Evolutionary conservation across 495 filamentous ascomycete species (phyloP).

Genomic region (Immersiella caudata): DNA sequence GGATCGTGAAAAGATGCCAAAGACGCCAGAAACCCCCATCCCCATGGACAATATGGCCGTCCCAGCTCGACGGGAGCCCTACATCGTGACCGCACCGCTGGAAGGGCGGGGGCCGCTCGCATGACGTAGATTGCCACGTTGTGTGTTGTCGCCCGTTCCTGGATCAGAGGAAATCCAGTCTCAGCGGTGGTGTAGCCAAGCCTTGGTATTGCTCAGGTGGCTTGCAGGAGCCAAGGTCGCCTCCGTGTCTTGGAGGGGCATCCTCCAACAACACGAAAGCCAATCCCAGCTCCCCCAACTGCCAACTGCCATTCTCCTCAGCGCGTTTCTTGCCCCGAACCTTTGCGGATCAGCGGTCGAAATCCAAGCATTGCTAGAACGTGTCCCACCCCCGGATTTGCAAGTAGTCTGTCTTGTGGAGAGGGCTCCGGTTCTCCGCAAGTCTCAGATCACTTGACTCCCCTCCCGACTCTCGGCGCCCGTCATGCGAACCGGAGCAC

Average conservation of each 20-base stretch:
- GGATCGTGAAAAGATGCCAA: background rate
- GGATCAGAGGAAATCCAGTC: constrained; percentile 4
- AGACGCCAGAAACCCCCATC: background rate
- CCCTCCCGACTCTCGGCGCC: background rate
- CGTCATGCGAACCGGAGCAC: too few relatives aligned
- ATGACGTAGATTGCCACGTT: constrained; percentile 11
- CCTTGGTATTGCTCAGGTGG: constrained; percentile 2
- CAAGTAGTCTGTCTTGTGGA: background rate
- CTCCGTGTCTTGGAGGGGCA: constrained; percentile 3
- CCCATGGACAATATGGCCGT: background rate
- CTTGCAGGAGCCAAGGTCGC: constrained; percentile 2
- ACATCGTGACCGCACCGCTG: constrained; percentile 4
- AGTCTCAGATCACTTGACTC: too few relatives aligned
- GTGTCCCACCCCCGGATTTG: background rate
- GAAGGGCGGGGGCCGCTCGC: background rate
- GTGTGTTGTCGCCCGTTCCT: constrained; percentile 11
- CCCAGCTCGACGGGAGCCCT: background rate
- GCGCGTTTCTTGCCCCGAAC: background rate
- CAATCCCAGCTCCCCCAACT: too few relatives aligned
- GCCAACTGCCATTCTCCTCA: too few relatives aligned
- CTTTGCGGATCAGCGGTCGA: background rate
- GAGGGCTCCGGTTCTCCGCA: background rate
- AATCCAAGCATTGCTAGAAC: too few relatives aligned
- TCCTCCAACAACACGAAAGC: background rate
- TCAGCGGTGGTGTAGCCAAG: constrained; percentile 21